Conservation (phyloP, 352 stramenopile species). For the Globisporangium megalacanthum region DNA sequence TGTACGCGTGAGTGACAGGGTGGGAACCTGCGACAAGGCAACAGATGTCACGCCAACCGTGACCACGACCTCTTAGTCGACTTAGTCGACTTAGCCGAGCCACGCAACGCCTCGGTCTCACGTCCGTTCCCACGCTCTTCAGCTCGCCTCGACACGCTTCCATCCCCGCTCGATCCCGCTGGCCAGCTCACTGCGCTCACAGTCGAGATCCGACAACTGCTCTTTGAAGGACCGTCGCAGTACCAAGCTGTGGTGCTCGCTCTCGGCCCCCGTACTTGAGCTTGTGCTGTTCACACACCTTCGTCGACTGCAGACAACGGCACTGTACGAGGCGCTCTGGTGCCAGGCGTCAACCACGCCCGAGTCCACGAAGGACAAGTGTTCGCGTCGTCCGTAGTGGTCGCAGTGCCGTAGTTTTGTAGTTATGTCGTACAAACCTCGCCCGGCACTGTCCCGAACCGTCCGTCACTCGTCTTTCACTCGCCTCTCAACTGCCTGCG, state of each 20-base stretch:
- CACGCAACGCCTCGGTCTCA: no score
- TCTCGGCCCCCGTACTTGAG: constrained; percentile 15
- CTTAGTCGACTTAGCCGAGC: no score
- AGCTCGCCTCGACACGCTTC: not conserved
- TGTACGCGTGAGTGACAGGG: no score
- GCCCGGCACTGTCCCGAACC: not conserved
- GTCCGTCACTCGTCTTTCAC: not conserved
- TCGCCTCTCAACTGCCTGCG: not conserved
- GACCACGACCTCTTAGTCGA: no score
- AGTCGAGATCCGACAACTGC: constrained; percentile 8
- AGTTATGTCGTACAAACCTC: not conserved
- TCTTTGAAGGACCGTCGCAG: constrained; percentile 12
- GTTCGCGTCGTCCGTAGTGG: not conserved
- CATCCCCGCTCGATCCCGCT: not conserved
- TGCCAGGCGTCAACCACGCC: constrained; percentile 15
- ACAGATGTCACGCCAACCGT: no score
- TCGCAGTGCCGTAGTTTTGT: not conserved
- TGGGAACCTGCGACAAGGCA: no score
- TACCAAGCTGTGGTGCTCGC: constrained; percentile 15
- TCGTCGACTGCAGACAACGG: constrained; percentile 1
- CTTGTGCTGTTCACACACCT: constrained; percentile 10
- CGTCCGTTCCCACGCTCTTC: not conserved
- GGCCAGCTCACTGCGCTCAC: not conserved
- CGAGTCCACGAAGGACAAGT: constrained; percentile 15
- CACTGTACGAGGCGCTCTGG: constrained; percentile 42